Evolutionary conservation across 345 rosid genomes (phyloP).

Genomic region (Dovyalis caffra): DNA sequence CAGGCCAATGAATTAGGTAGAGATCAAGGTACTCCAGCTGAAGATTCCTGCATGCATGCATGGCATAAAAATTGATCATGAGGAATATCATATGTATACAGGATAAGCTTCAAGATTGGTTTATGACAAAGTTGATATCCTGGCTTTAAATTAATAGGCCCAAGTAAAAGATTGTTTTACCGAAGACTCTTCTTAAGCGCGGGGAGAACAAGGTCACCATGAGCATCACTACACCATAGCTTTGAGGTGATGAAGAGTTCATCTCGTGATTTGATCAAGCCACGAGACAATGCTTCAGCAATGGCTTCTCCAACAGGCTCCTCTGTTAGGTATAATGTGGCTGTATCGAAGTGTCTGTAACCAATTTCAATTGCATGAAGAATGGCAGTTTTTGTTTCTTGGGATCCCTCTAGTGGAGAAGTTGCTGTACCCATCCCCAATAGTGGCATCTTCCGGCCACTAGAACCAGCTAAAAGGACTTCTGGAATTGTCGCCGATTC

Average conservation of each 20-base stretch:
- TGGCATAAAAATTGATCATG: background rate
- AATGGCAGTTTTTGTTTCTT: constrained; percentile 14
- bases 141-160: background rate
- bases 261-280: constrained; percentile 42
- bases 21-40: constrained; percentile 70
- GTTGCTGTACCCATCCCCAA: constrained; percentile 33
- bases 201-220: constrained; percentile 45
- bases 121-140: background rate
- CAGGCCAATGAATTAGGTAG: constrained; percentile 82
- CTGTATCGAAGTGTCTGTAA: constrained; percentile 39
- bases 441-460: constrained; percentile 19
- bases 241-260: constrained; percentile 61
- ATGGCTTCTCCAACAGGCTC: constrained; percentile 38
- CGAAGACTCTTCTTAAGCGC: constrained; percentile 42
- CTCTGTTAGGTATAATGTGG: constrained; percentile 28
- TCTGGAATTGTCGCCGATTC: constrained; percentile 16
- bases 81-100: background rate
- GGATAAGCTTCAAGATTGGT: background rate
- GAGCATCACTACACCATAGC: constrained; percentile 61
- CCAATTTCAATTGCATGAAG: constrained; percentile 32
- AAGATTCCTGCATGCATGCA: constrained; percentile 46
- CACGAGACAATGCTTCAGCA: constrained; percentile 40
- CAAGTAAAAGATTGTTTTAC: constrained; percentile 19
- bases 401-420: constrained; percentile 21
- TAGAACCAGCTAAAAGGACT: background rate